Percentiles rank a stretch among this genome's conserved stretches.
These are phyloP conservation scores for Incumbomyces lentus DNA, from an alignment of 2,329 filamentous ascomycete species.

Conservation along the genomic window DNA sequence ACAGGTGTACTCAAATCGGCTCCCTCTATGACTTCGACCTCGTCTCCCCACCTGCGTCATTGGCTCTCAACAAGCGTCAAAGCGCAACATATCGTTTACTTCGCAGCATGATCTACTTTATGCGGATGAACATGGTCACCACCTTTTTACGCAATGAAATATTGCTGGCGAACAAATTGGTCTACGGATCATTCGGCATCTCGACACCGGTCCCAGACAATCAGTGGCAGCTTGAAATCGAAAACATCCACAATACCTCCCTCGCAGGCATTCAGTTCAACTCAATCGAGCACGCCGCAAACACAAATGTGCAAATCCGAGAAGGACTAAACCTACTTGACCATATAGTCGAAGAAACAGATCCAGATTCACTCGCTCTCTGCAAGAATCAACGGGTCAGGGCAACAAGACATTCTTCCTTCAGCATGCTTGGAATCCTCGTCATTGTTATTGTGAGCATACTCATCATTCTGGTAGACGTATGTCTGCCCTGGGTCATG, in stretches of 20 bases:
- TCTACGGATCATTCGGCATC: conserved; percentile 8
- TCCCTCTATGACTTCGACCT: neutral
- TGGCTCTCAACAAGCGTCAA: conserved; percentile 1
- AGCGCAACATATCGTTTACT: neutral
- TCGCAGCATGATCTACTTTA: conserved; percentile 4
- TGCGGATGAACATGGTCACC: conserved; percentile 6
- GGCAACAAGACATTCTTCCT: neutral
- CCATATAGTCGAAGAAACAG: conserved; percentile 2
- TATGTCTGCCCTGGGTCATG: too few relatives aligned
- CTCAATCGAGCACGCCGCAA: conserved; percentile 2
- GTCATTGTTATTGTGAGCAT: neutral
- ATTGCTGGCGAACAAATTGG: neutral
- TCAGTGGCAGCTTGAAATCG: conserved; percentile 4
- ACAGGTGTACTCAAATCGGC: conserved; percentile 12
- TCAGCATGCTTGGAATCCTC: conserved; percentile 8
- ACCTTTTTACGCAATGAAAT: conserved; percentile 8
- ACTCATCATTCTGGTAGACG: conserved; percentile 3
- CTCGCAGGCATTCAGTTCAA: conserved; percentile 7
- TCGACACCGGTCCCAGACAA: conserved; percentile 3
- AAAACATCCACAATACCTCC: conserved; percentile 7
- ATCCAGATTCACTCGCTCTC: conserved; percentile 1
- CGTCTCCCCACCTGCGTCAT: neutral
- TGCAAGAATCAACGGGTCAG: conserved; percentile 3
- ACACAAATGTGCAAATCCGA: conserved; percentile 4
- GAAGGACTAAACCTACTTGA: neutral